These are phyloP conservation scores for Strigomonas culicis DNA, from an alignment of 208 protist species.

Conservation along the genomic window DNA sequence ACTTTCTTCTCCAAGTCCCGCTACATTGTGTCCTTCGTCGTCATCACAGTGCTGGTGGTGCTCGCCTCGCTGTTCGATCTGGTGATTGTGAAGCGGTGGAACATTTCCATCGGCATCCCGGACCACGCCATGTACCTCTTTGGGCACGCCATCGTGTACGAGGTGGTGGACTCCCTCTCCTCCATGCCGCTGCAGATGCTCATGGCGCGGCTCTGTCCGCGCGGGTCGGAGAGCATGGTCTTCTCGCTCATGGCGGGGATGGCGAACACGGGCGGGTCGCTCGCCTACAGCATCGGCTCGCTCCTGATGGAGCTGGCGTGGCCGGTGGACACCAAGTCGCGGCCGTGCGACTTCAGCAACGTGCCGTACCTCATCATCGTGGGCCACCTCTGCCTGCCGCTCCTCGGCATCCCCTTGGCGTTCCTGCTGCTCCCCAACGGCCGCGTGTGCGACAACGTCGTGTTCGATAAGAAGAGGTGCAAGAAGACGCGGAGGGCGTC, in stretches of 20 bases:
- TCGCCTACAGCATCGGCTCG: conserved; percentile 41
- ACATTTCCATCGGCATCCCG: conserved; percentile 22
- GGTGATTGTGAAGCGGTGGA: conserved; percentile 34
- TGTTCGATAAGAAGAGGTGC: no score
- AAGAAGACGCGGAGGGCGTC: no score
- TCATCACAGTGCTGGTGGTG: conserved; percentile 21
- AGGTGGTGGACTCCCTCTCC: conserved; percentile 30
- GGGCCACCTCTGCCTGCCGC: conserved; percentile 51
- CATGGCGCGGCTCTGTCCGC: conserved; percentile 56
- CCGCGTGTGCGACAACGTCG: conserved; percentile 35
- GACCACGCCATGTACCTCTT: conserved; percentile 42
- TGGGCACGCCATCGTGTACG: conserved; percentile 39
- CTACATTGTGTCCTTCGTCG: conserved; percentile 28
- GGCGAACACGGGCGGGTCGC: conserved; percentile 50
- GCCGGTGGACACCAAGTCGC: conserved; percentile 30
- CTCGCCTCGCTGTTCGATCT: conserved; percentile 34
- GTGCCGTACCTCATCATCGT: conserved; percentile 52
- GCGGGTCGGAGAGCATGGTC: conserved; percentile 64
- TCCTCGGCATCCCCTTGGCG: conserved; percentile 52
- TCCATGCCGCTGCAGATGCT: conserved; percentile 54
- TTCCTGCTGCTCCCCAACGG: conserved; percentile 56
- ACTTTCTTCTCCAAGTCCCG: conserved; percentile 24
- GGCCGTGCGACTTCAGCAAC: conserved; percentile 65
- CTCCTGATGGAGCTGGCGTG: conserved; percentile 42
- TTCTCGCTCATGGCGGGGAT: conserved; percentile 66